Base-by-base conservation (phyloP, 2,329 filamentous ascomycete species). In the Neopestalotiopsis clavispora region DNA sequence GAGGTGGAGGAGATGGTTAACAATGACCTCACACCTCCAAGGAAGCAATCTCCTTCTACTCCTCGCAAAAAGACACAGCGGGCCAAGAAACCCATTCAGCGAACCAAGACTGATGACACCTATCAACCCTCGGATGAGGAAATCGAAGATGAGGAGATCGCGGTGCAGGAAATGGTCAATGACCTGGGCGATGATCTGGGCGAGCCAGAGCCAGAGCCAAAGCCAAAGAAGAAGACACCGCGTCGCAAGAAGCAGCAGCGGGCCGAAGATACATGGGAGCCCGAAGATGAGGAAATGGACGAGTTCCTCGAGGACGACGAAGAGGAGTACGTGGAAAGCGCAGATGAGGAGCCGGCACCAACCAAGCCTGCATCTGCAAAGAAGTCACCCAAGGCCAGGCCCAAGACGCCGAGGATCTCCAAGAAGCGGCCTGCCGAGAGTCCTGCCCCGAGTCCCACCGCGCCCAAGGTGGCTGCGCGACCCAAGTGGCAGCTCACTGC, bases 401-500 rank as follows among this genome's bases (percentile, higher is more conserved):
- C 57, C 12, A 60, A 30, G 13, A 60, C 57, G 57, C 57, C 57
- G 7, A 60, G 57, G 2, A 60, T 32, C 4, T 60, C 57, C 57
- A 60, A 60, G 57, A 32, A 60, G 20, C 57, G 28, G 7, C 28
- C 32, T 60, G 23, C 57, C 14, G 23, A n/a, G 57, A 23, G n/a
- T 34, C 57, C 57, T 14, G 57, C 28, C 57, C 28, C 57, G 10
- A 60, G 57, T 12, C 57, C 57, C 23, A 60, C 28, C 2, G 28
- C 28, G 57, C 57, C 28, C 57, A 60, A 60, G 57, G 32, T 60
- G n/a, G 57, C 57, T 14, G 14, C 57, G 7, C n/a, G 23, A 14
- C 57, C 57, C 57, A 60, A 30, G 57, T 60, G 57, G 57, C 60
- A 45, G 20, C 38, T 63, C 20, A 63, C 60, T 5, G 14, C 60